These are phyloP conservation scores for Chloranthus sessilifolius DNA, from an alignment of 164 flowering plant species.

Conservation along the genomic window DNA sequence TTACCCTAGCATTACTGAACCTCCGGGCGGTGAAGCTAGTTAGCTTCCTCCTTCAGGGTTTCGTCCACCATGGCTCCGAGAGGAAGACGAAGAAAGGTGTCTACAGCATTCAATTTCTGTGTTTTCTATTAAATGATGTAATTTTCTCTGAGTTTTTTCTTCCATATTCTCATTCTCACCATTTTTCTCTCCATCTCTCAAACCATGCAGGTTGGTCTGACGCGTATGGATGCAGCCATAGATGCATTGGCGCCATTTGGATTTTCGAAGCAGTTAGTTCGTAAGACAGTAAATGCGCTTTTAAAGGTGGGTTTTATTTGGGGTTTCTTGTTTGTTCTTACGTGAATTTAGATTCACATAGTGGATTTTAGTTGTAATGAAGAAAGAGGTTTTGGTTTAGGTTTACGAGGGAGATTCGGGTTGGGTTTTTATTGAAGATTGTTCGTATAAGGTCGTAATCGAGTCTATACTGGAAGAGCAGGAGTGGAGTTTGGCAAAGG, in stretches of 20 bases:
- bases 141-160: background rate
- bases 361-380: background rate
- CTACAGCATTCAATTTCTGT: background rate
- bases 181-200: background rate
- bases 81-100: background rate
- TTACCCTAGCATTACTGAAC: too few species aligned
- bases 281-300: constrained; percentile 19
- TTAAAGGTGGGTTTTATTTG: constrained; percentile 23
- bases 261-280: constrained; percentile 17
- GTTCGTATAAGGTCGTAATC: constrained; percentile 34
- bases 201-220: constrained; percentile 20
- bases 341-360: too few species aligned
- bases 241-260: constrained; percentile 30
- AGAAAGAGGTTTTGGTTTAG: constrained; percentile 11
- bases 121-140: background rate
- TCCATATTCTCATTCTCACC: background rate
- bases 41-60: too few species aligned
- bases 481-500: constrained; percentile 12
- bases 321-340: too few species aligned
- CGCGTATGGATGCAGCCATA: constrained; percentile 32
- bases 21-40: too few species aligned
- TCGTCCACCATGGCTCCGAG: constrained; percentile 3
- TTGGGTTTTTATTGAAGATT: constrained; percentile 58
- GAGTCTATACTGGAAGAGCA: constrained; percentile 36
- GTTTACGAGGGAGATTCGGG: constrained; percentile 38